Evolutionary conservation across 805 yeast genomes (phyloP).

Genomic region (Sungouiozyma ichnusensis): DNA sequence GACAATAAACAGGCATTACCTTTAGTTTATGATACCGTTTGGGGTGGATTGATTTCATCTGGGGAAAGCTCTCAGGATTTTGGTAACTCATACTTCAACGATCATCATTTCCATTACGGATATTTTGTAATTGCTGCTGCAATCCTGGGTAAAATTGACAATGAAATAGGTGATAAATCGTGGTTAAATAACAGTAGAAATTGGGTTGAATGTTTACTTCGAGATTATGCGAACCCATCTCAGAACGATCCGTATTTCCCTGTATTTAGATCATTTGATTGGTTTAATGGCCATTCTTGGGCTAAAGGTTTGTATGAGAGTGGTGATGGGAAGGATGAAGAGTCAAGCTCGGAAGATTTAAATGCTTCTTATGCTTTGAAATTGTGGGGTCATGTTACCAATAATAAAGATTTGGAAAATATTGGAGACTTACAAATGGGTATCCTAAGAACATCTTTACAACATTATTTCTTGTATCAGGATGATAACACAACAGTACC

Average conservation of each 20-base stretch:
- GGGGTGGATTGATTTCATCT: slow-evolving; percentile 70
- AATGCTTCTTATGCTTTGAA: slow-evolving; percentile 61
- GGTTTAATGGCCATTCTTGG: slow-evolving; percentile 73
- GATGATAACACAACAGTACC: slow-evolving; percentile 51
- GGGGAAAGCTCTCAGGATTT: slow-evolving; percentile 55
- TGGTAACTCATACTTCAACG: slow-evolving; percentile 63
- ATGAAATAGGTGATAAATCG: slow-evolving; percentile 11
- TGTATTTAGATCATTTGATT: slow-evolving; percentile 57
- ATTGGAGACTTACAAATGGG: slow-evolving; percentile 54
- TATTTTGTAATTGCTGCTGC: slow-evolving; percentile 68
- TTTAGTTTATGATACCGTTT: slow-evolving; percentile 64
- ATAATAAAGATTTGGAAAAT: slow-evolving; percentile 40
- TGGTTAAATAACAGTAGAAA: slow-evolving; percentile 42
- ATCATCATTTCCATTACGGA: slow-evolving; percentile 71
- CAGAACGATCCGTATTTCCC: slow-evolving; percentile 50
- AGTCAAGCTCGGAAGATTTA: slow-evolving; percentile 65
- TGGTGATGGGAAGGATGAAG: slow-evolving; percentile 72
- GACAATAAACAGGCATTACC: slow-evolving; percentile 62
- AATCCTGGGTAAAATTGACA: slow-evolving; percentile 46
- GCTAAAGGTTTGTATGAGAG: slow-evolving; percentile 62
- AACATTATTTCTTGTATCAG: slow-evolving; percentile 42
- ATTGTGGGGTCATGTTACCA: slow-evolving; percentile 49
- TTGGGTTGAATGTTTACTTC: slow-evolving; percentile 48
- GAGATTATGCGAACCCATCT: slow-evolving; percentile 58
- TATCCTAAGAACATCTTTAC: slow-evolving; percentile 43